These are phyloP conservation scores for Zanthoxylum bungeanum DNA, from an alignment of 345 rosid species.

Conservation along the genomic window DNA sequence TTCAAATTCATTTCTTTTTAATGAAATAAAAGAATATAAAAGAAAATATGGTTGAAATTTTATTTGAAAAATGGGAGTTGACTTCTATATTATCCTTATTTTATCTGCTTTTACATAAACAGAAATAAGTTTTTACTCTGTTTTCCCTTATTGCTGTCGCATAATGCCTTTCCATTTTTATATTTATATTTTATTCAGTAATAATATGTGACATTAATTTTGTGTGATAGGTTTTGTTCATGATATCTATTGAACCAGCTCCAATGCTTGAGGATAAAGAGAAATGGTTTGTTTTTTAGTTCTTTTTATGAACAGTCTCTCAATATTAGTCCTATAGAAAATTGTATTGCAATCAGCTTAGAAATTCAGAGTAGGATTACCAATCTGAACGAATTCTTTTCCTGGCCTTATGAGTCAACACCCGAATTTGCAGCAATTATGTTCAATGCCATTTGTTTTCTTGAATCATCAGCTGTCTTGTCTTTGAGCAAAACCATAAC, in stretches of 20 bases:
- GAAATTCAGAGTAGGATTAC: background rate
- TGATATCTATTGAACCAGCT: conserved; percentile 97
- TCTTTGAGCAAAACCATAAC: background rate
- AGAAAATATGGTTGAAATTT: background rate
- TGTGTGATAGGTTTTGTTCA: conserved; percentile 78
- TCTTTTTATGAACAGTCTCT: conserved; percentile 14
- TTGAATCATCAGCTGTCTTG: background rate
- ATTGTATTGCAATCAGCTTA: background rate
- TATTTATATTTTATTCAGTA: conserved; percentile 1
- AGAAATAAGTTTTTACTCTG: background rate
- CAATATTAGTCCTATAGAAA: conserved; percentile 13
- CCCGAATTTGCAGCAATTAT: background rate
- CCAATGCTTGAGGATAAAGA: conserved; percentile 99
- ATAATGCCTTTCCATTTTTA: background rate
- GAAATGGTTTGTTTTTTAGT: conserved; percentile 68
- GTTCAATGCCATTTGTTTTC: background rate
- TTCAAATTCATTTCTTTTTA: background rate
- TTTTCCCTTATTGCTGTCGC: background rate
- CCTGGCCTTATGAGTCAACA: background rate
- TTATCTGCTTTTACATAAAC: background rate
- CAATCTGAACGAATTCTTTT: background rate
- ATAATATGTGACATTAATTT: conserved; percentile 11
- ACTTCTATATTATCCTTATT: background rate
- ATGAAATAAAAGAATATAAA: background rate
- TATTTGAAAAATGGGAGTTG: background rate